phyloP scores from a whole-genome alignment of 208 protist species.

The Naegleria gruberi region DNA sequence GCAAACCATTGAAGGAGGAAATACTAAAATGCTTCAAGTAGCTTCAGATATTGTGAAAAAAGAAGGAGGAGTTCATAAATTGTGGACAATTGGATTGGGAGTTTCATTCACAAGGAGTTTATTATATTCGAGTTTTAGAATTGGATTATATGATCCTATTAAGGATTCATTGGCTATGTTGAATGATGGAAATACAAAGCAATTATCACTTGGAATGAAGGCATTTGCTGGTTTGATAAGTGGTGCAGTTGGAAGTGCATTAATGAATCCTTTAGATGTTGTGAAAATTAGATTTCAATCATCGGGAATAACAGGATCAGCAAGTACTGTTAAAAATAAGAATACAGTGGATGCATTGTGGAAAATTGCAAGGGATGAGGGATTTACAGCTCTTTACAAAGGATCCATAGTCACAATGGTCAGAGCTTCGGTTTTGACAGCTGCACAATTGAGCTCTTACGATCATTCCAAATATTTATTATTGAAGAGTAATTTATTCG shows the following conservation, averaged over 20 bases:
- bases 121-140: conserved; percentile 11
- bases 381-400: conserved; percentile 19
- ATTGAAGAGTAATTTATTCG: not conserved
- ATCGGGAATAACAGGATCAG: conserved; percentile 3
- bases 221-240: not conserved
- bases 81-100: not conserved
- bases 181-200: not conserved
- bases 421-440: conserved; percentile 26
- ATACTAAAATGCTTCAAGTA: not conserved
- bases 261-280: conserved; percentile 18
- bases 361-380: not conserved
- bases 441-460: conserved; percentile 27
- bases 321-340: conserved; percentile 40
- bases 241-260: conserved; percentile 3
- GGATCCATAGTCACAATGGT: conserved; percentile 14
- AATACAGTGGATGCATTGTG: not conserved
- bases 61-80: not conserved
- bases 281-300: conserved; percentile 19
- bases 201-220: not conserved
- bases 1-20: not conserved
- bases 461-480: conserved; percentile 25
- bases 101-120: not conserved
- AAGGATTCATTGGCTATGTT: not conserved
- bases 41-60: not conserved
- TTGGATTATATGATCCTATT: conserved; percentile 19